phyloP scores from a whole-genome alignment of 192 early-diverging fungal species.

The Coemansia sp. region DNA sequence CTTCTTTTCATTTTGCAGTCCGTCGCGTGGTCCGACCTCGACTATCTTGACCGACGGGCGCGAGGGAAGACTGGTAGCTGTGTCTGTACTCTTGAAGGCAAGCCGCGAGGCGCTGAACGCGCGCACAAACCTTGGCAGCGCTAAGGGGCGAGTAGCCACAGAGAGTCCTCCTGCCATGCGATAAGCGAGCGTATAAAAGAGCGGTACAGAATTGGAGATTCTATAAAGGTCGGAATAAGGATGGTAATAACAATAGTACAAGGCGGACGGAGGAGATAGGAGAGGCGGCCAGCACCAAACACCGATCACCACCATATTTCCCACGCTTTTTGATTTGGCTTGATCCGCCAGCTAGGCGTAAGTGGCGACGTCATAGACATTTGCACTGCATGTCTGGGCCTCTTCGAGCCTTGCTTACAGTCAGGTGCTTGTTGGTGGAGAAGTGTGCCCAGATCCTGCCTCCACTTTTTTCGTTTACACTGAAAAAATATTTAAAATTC shows the following conservation, averaged over 20 bases:
- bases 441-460: neutral
- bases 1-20: constrained; percentile 95
- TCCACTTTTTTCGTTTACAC: neutral
- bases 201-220: no score
- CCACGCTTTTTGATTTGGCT: neutral
- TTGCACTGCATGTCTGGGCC: neutral
- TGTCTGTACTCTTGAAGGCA: constrained; percentile 9
- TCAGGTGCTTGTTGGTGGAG: neutral
- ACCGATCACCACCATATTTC: no score
- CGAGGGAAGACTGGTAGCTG: neutral
- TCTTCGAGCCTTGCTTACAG: neutral
- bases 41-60: constrained; percentile 79
- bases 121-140: constrained; percentile 5
- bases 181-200: neutral
- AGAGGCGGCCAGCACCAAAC: no score
- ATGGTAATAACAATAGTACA: no score
- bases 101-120: constrained; percentile 16
- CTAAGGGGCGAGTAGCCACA: neutral
- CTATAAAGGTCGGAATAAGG: no score
- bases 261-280: no score
- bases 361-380: neutral
- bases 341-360: no score
- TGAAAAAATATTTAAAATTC: no score
- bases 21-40: constrained; percentile 96
- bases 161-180: neutral